phyloP scores from a whole-genome alignment of 1,284 basidiomycete genomes.

The Cystobasidium pallidum region DNA sequence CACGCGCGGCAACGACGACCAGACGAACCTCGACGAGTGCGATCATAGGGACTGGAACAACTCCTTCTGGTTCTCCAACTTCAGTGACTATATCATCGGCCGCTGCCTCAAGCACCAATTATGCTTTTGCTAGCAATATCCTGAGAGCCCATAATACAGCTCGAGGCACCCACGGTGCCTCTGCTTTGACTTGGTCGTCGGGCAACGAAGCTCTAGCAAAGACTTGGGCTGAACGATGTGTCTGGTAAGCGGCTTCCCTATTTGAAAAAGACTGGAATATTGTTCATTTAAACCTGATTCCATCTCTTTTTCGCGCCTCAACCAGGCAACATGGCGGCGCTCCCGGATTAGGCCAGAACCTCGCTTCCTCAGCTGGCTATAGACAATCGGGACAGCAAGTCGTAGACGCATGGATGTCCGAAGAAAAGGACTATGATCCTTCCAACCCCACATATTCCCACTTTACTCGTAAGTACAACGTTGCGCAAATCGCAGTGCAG shows the following conservation, averaged over 20 bases:
- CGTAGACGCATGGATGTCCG: slow-evolving; percentile 35
- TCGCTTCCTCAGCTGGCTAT: slow-evolving; percentile 34
- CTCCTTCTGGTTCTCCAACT: neutral
- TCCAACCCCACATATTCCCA: slow-evolving; percentile 40
- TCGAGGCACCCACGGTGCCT: slow-evolving; percentile 20
- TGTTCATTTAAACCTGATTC: neutral
- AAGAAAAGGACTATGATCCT: slow-evolving; percentile 42
- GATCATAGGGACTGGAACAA: no score
- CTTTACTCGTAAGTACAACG: slow-evolving; percentile 28
- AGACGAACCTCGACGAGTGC: no score
- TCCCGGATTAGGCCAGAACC: slow-evolving; percentile 27
- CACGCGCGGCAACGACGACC: neutral
- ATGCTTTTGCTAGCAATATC: slow-evolving; percentile 20
- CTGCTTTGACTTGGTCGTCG: slow-evolving; percentile 20
- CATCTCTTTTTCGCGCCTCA: neutral
- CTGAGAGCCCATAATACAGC: slow-evolving; percentile 24
- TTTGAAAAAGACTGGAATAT: neutral
- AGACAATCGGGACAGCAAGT: slow-evolving; percentile 26
- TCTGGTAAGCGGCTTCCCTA: slow-evolving; percentile 12
- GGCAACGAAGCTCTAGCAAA: slow-evolving; percentile 8
- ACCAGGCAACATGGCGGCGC: slow-evolving; percentile 34
- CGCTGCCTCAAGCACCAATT: slow-evolving; percentile 2
- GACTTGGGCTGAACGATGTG: slow-evolving; percentile 38
- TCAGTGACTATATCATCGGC: neutral
- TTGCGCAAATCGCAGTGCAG: no score